Base-by-base conservation (phyloP, 108 stramenopile genomes). In the Skeletonema tropicum region DNA sequence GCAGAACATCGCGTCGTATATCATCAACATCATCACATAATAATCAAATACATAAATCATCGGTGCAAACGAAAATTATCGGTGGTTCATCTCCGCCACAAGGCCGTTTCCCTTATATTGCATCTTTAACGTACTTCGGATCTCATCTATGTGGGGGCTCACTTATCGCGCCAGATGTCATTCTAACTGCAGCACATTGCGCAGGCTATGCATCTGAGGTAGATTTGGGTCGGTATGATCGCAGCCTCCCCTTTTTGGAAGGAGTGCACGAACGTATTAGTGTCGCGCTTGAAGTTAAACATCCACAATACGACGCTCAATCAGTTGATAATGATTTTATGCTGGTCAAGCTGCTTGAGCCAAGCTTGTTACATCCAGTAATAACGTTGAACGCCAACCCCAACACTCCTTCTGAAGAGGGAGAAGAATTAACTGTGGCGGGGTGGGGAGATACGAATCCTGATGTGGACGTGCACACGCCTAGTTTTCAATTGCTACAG, bases 361-460 rank as follows among this genome's bases (percentile, higher is more conserved):
- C 58, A 49, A 52, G 49, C 19, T 35, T 70, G 62, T 26, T 66
- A 29, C 55, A 68, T 19, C 68, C 73, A 13, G 8, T 70, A 14
- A 60, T 85, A 17, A 70, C 14, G n/a, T 64, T 90, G 63, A 90
- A 90, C 60, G 25, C 57, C 66, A 88, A 74, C 68, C 76, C 3
- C 49, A 55, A 9, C 2, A 41, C 11, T 13, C 39, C 39, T 41
- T 3, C 48, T 19, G 2, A 19, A 49, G 1, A 6, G 19, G 48
- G 48, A 21, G 17, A 4, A 6, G 48, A 49, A 49, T 19, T 49
- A 17, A 49, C 48, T 2, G 48, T 49, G 17, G 19, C 89, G 55
- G 91, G 91, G 0, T 92, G 83, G 79, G 91, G 91, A 14, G 86
- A 80, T 63, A 77, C 83, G 2, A 45, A 80, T 68, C 38, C 74